Conservation (phyloP, 176 grass and related monocot species). For the Paspalum notatum region DNA sequence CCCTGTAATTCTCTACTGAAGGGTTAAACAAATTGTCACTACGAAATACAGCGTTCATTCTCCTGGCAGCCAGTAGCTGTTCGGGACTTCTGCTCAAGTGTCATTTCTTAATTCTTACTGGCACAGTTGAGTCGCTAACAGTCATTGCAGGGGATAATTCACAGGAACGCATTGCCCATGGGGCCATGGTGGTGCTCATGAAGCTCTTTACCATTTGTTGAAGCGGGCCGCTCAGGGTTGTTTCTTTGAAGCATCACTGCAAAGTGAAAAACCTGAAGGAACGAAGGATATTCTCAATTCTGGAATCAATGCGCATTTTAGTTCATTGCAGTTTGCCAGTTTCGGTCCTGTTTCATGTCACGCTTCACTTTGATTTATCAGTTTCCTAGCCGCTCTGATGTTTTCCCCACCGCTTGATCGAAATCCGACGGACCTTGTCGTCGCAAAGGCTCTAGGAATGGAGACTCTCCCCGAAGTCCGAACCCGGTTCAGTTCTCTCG, state of each 20-base stretch:
- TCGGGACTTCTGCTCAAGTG: background rate
- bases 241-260: background rate
- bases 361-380: too few species aligned
- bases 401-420: background rate
- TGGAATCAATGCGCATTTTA: too few species aligned
- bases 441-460: too few species aligned
- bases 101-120: too few species aligned
- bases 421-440: constrained; percentile 5
- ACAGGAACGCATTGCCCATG: background rate
- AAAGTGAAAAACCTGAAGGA: background rate
- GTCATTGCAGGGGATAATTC: constrained; percentile 10
- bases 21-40: background rate
- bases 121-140: too few species aligned
- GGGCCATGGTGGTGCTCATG: background rate
- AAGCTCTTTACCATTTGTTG: background rate
- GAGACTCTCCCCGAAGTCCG: too few species aligned
- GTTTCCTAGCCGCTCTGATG: background rate
- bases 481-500: background rate
- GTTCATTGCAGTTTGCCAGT: too few species aligned
- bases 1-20: background rate
- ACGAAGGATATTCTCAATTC: background rate
- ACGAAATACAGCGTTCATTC: background rate
- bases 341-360: too few species aligned
- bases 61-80: background rate
- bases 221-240: background rate